Conservation (phyloP, 202 grass and related monocot species). For the Eragrostis tef region DNA sequence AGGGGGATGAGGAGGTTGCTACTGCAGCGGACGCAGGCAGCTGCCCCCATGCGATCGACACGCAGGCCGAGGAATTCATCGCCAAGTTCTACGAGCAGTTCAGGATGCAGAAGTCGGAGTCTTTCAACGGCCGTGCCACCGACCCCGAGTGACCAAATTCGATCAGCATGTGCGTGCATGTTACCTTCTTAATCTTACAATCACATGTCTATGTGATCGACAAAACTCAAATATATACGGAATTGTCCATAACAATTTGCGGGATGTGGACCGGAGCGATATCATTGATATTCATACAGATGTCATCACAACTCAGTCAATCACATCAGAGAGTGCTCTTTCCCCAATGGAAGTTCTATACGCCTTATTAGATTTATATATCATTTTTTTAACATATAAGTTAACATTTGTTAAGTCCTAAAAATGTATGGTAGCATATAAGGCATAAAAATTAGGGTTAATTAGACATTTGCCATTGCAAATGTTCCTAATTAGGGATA, state of each 20-base stretch:
- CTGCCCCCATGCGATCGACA: slow-evolving; percentile 50
- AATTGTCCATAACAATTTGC: too few species aligned
- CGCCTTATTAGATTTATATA: too few species aligned
- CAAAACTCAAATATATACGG: neutral
- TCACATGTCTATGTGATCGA: neutral
- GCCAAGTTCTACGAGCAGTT: slow-evolving; percentile 71
- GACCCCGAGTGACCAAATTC: neutral
- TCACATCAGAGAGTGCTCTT: too few species aligned
- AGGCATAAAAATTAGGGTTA: too few species aligned
- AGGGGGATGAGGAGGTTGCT: neutral
- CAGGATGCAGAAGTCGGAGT: slow-evolving; percentile 55
- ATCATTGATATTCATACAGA: too few species aligned
- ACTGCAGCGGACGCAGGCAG: neutral
- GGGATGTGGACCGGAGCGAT: neutral
- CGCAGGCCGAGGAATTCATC: slow-evolving; percentile 65
- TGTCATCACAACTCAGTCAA: too few species aligned
- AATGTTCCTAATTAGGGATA: too few species aligned
- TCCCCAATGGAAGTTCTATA: too few species aligned
- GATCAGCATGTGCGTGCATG: neutral
- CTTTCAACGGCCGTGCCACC: slow-evolving; percentile 6
- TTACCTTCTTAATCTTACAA: neutral
- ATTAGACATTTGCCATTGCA: too few species aligned
- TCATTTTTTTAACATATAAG: too few species aligned
- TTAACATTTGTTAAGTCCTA: too few species aligned
- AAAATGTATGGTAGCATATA: too few species aligned